Conservation (phyloP, 1,139 yeast species). For the Diutina rugosa region DNA sequence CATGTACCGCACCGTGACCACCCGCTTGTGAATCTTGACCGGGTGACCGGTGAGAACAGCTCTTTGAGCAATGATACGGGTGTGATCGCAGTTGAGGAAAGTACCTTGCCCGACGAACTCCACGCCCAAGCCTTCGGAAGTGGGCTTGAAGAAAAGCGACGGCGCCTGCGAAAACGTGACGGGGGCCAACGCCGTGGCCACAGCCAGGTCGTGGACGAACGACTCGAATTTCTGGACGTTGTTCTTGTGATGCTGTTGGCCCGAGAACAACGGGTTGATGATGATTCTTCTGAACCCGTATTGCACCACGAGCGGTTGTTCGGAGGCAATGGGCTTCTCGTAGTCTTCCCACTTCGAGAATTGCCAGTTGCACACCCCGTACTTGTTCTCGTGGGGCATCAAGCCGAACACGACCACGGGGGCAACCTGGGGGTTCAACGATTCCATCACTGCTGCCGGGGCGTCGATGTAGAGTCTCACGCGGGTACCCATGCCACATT, state of each 20-base stretch:
- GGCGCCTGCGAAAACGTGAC: constrained; percentile 75
- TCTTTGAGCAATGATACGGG: constrained; percentile 78
- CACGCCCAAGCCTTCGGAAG: constrained; percentile 28
- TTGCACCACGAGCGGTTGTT: constrained; percentile 70
- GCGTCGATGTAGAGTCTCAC: constrained; percentile 52
- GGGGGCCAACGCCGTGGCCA: constrained; percentile 91
- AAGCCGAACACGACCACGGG: constrained; percentile 64
- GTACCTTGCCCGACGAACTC: constrained; percentile 85
- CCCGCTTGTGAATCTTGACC: constrained; percentile 83
- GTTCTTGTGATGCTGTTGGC: constrained; percentile 63
- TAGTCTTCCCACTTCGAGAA: constrained; percentile 84
- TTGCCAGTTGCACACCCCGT: constrained; percentile 71
- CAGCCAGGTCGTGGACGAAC: constrained; percentile 53
- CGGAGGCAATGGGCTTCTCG: constrained; percentile 71
- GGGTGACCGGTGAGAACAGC: constrained; percentile 89
- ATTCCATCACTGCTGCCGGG: constrained; percentile 36
- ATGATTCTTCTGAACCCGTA: constrained; percentile 86
- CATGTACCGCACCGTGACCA: constrained; percentile 93
- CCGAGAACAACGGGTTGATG: constrained; percentile 78
- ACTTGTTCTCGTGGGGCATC: constrained; percentile 75
- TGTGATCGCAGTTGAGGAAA: constrained; percentile 74
- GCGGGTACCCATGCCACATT: constrained; percentile 53
- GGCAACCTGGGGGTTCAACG: constrained; percentile 22
- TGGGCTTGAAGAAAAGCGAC: constrained; percentile 48
- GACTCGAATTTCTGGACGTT: constrained; percentile 82